phyloP scores from a whole-genome alignment of 192 early-diverging fungal species.

The Linnemannia elongata region DNA sequence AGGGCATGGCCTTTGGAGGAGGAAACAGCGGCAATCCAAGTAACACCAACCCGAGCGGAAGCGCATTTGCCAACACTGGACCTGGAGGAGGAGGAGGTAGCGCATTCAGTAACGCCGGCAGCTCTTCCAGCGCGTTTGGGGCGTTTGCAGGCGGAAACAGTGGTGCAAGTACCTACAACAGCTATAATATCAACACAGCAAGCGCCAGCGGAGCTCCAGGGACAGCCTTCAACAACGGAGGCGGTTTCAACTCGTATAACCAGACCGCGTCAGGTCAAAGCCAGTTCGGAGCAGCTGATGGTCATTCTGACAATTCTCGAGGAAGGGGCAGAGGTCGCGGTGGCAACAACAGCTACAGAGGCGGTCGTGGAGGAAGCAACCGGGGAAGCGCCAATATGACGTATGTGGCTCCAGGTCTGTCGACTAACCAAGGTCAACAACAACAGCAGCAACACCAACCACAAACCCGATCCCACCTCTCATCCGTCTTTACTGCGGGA shows the following conservation, averaged over 20 bases:
- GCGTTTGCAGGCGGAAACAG: background rate
- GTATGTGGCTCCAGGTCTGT: constrained; percentile 32
- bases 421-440: background rate
- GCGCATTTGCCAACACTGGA: background rate
- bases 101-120: background rate
- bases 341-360: constrained; percentile 21
- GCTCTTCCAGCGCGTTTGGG: background rate
- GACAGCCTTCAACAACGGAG: background rate
- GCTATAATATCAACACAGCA: background rate
- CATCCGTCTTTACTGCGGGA: constrained; percentile 3
- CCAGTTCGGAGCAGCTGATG: background rate
- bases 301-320: background rate
- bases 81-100: background rate
- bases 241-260: background rate
- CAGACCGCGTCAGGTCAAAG: background rate
- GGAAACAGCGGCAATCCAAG: background rate
- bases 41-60: background rate
- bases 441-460: constrained; percentile 7
- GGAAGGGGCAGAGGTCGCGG: constrained; percentile 25
- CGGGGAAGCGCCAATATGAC: constrained; percentile 40
- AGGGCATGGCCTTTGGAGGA: constrained; percentile 12
- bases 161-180: background rate
- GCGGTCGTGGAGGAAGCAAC: constrained; percentile 22
- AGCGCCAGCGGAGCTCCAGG: background rate
- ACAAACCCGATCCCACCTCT: background rate